Conservation (phyloP, 768 basidiomycete species). For the Leucocoprinus leucothites region DNA sequence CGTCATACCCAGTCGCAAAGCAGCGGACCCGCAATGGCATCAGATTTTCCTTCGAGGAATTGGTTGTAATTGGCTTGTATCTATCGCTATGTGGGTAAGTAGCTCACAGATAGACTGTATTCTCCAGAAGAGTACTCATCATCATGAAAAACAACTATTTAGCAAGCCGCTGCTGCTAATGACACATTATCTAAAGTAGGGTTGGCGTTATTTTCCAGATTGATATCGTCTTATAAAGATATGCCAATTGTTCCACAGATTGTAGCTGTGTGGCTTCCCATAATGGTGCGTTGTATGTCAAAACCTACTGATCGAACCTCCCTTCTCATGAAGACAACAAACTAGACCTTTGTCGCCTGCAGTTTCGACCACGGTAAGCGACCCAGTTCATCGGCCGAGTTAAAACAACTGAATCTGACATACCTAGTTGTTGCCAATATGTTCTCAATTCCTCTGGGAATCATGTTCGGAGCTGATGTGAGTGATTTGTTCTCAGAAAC, state of each 20-base stretch:
- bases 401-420: background rate
- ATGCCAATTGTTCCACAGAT: too few relatives aligned
- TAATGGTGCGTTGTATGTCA: constrained; percentile 49
- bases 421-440: constrained; percentile 66
- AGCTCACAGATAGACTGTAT: background rate
- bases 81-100: constrained; percentile 69
- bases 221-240: too few relatives aligned
- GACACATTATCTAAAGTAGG: constrained; percentile 67
- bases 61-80: constrained; percentile 77
- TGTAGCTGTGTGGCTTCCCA: constrained; percentile 68
- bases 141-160: constrained; percentile 5
- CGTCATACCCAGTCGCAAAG: constrained; percentile 47
- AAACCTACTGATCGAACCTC: too few relatives aligned
- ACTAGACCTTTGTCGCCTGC: constrained; percentile 66
- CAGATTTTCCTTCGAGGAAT: constrained; percentile 73
- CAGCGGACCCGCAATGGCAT: constrained; percentile 62
- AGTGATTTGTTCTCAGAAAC: constrained; percentile 18
- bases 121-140: background rate
- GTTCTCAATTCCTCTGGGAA: constrained; percentile 69
- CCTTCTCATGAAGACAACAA: background rate
- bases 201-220: too few relatives aligned
- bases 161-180: constrained; percentile 69
- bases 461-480: constrained; percentile 68
- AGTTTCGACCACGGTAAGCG: constrained; percentile 65
- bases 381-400: background rate